These are phyloP conservation scores for Cystobasidium slooffiae DNA, from an alignment of 1,284 basidiomycete genomes.

Conservation along the genomic window DNA sequence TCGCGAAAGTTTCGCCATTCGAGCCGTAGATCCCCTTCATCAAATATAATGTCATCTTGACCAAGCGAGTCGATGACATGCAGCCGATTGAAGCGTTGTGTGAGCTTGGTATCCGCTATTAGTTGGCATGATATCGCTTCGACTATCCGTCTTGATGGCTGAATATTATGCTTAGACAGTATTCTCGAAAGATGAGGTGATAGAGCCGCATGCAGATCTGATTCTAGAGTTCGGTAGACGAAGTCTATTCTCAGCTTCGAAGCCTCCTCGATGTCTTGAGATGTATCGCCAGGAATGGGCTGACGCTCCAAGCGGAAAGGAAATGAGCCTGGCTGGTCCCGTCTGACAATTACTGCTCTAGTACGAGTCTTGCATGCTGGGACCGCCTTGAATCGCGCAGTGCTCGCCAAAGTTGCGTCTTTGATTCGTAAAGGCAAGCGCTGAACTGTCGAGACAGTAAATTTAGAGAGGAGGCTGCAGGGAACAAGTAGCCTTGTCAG, in stretches of 20 bases:
- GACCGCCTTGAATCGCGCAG: slow-evolving; percentile 2
- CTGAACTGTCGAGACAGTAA: slow-evolving; percentile 39
- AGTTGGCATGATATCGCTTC: slow-evolving; percentile 8
- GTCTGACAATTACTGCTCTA: slow-evolving; percentile 1
- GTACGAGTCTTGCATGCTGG: background rate
- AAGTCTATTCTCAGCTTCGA: slow-evolving; percentile 6
- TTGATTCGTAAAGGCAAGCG: slow-evolving; percentile 34
- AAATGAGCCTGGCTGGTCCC: slow-evolving; percentile 15
- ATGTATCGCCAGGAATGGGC: background rate
- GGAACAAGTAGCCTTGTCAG: background rate
- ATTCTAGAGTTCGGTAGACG: slow-evolving; percentile 65
- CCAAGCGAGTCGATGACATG: background rate
- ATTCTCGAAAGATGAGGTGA: background rate
- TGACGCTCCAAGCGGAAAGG: slow-evolving; percentile 20
- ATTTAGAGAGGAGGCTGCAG: slow-evolving; percentile 39
- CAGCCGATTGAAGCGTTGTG: background rate
- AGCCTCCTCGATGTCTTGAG: background rate
- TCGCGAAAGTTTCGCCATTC: slow-evolving; percentile 29
- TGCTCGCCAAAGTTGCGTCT: slow-evolving; percentile 31
- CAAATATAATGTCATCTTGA: background rate
- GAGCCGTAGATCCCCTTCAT: slow-evolving; percentile 1
- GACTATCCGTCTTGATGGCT: background rate
- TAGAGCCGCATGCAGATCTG: slow-evolving; percentile 45
- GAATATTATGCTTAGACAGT: background rate
- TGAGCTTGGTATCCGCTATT: background rate